Evolutionary conservation across 2,329 filamentous ascomycete species (phyloP).

Genomic region (Calonectria crousiana): DNA sequence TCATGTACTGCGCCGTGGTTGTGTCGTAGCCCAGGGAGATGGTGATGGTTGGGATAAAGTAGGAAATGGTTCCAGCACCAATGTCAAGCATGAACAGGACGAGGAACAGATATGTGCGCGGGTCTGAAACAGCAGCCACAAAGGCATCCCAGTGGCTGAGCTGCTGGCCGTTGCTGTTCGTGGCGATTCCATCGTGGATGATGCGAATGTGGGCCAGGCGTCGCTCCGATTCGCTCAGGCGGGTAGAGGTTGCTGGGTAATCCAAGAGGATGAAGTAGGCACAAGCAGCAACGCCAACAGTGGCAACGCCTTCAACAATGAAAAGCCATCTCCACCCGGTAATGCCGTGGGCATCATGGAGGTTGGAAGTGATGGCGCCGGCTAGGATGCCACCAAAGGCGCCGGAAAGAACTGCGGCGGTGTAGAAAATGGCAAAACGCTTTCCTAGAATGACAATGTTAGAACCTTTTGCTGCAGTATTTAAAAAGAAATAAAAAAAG

Average conservation of each 20-base stretch:
- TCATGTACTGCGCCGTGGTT: conserved; percentile 49
- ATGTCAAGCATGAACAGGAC: conserved; percentile 61
- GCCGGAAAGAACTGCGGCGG: conserved; percentile 25
- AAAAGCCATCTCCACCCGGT: conserved; percentile 32
- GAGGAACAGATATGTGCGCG: conserved; percentile 58
- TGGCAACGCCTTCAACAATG: conserved; percentile 29
- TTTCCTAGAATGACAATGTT: conserved; percentile 13
- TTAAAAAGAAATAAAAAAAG: no score
- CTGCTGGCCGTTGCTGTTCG: background rate
- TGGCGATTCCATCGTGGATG: conserved; percentile 18
- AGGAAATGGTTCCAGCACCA: conserved; percentile 62
- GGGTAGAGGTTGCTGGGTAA: conserved; percentile 21
- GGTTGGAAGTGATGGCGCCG: conserved; percentile 27
- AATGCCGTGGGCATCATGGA: conserved; percentile 25
- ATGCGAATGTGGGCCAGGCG: conserved; percentile 24
- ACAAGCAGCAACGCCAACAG: conserved; percentile 11
- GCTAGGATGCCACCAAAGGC: conserved; percentile 32
- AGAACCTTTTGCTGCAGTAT: background rate
- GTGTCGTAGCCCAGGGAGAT: conserved; percentile 59
- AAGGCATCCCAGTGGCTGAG: conserved; percentile 29
- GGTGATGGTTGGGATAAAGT: conserved; percentile 67
- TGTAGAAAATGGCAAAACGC: conserved; percentile 34
- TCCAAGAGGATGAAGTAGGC: conserved; percentile 30
- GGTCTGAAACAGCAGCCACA: conserved; percentile 18
- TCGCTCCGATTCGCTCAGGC: conserved; percentile 18